phyloP scores from a whole-genome alignment of 1,284 basidiomycete genomes.

The Trichosporon asahii region DNA sequence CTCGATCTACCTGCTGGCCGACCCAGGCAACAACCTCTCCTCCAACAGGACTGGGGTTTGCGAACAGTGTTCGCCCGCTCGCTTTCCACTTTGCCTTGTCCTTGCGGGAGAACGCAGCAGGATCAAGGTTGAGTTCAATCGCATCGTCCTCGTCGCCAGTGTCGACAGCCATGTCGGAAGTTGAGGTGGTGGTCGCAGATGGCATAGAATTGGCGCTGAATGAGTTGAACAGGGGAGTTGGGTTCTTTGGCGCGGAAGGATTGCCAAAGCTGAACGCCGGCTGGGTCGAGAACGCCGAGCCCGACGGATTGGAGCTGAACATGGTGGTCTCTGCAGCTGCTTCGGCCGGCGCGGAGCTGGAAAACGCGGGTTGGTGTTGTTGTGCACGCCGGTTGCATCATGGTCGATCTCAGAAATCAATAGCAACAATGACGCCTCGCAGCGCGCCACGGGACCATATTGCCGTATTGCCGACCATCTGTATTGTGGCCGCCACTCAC shows the following conservation, averaged over 20 bases:
- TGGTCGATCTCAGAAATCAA: not conserved
- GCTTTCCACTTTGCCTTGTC: slow-evolving; percentile 40
- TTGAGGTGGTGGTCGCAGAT: not conserved
- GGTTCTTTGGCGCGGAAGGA: slow-evolving; percentile 19
- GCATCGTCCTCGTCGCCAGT: slow-evolving; percentile 11
- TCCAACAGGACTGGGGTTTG: slow-evolving; percentile 36
- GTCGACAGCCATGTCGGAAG: slow-evolving; percentile 13
- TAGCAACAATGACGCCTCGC: slow-evolving; percentile 8
- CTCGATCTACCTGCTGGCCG: slow-evolving; percentile 29
- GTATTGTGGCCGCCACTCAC: slow-evolving; percentile 6
- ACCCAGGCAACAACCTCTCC: slow-evolving; percentile 42
- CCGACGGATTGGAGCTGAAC: slow-evolving; percentile 16
- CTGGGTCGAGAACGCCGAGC: slow-evolving; percentile 15
- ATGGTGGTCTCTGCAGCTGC: slow-evolving; percentile 3
- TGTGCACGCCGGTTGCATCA: not conserved
- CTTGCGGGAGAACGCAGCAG: slow-evolving; percentile 30
- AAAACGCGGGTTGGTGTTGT: not conserved
- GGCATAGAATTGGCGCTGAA: slow-evolving; percentile 15
- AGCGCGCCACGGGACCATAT: slow-evolving; percentile 6
- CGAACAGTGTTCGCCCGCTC: slow-evolving; percentile 30
- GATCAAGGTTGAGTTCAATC: slow-evolving; percentile 30
- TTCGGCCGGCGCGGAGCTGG: not conserved
- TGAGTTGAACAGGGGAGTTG: slow-evolving; percentile 22
- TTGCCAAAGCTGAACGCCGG: slow-evolving; percentile 18
- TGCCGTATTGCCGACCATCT: not conserved